Conservation (phyloP, 805 yeast genomes). For the Candida incommunis region DNA sequence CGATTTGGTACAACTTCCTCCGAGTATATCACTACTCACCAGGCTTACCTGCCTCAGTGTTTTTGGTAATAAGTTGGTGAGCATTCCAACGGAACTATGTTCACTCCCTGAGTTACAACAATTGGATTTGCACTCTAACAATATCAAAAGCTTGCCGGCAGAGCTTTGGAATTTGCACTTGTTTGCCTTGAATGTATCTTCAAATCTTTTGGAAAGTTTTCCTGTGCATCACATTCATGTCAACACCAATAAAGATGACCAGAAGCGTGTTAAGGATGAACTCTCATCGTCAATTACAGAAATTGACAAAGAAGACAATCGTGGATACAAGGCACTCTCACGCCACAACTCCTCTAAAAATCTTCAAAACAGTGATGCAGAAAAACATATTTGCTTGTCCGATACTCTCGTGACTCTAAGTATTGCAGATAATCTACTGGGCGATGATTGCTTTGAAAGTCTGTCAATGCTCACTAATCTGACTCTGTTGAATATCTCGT, state of each 20-base stretch:
- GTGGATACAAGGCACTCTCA: no score
- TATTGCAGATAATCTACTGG: slow-evolving; percentile 71
- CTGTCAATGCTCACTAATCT: slow-evolving; percentile 46
- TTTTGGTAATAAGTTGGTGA: slow-evolving; percentile 58
- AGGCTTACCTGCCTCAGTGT: slow-evolving; percentile 54
- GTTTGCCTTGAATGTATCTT: slow-evolving; percentile 15
- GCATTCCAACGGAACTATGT: slow-evolving; percentile 55
- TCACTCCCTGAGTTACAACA: slow-evolving; percentile 41
- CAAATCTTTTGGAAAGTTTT: slow-evolving; percentile 11
- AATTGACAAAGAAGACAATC: background rate
- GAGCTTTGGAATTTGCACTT: slow-evolving; percentile 48
- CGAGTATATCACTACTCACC: slow-evolving; percentile 43
- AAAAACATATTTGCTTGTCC: slow-evolving; percentile 20
- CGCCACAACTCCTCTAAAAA: slow-evolving; percentile 2
- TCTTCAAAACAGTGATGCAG: background rate
- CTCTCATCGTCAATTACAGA: background rate
- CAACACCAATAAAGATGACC: background rate
- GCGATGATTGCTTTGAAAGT: slow-evolving; percentile 60
- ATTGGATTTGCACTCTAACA: slow-evolving; percentile 75
- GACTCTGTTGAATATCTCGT: slow-evolving; percentile 57
- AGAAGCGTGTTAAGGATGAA: background rate
- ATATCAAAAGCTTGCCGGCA: slow-evolving; percentile 52
- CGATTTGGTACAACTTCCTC: slow-evolving; percentile 64
- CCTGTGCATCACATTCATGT: slow-evolving; percentile 3
- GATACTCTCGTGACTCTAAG: slow-evolving; percentile 42